Percentiles rank a stretch among this genome's conserved stretches.
Conservation (phyloP, 805 yeast genomes). For the Brettanomyces sp. region DNA sequence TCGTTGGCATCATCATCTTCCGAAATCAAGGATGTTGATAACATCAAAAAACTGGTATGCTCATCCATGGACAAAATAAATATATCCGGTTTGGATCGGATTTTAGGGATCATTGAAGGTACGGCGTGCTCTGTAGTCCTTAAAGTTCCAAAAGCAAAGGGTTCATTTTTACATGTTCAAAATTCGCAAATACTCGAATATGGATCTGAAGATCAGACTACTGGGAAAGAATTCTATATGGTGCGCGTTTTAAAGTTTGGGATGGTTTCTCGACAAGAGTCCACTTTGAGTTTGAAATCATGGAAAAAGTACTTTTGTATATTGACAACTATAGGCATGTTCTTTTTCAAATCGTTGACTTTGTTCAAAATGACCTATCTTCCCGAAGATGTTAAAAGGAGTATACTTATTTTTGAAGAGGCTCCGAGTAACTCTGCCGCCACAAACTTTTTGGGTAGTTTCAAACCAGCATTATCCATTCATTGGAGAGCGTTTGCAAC, state of each 20-base stretch:
- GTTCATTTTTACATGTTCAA: conserved; percentile 15
- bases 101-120: conserved; percentile 10
- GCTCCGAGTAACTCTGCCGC: conserved; percentile 7
- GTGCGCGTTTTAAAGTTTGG: conserved; percentile 33
- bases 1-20: background rate
- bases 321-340: conserved; percentile 41
- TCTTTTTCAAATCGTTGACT: conserved; percentile 33
- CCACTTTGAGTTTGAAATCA: conserved; percentile 17
- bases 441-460: conserved; percentile 12
- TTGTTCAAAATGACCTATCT: conserved; percentile 24
- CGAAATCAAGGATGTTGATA: conserved; percentile 3
- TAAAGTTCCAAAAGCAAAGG: conserved; percentile 19
- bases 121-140: conserved; percentile 15
- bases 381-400: conserved; percentile 7
- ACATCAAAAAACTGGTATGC: conserved; percentile 8
- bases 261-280: conserved; percentile 31
- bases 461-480: conserved; percentile 19
- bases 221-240: conserved; percentile 16
- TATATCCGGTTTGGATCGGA: conserved; percentile 5
- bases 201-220: conserved; percentile 1
- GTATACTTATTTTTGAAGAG: conserved; percentile 22
- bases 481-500: conserved; percentile 22
- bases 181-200: background rate
- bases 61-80: conserved; percentile 10
- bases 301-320: conserved; percentile 40